These are phyloP conservation scores for Pneumocystis jirovecii DNA, from an alignment of 1,139 yeast species.

Conservation along the genomic window DNA sequence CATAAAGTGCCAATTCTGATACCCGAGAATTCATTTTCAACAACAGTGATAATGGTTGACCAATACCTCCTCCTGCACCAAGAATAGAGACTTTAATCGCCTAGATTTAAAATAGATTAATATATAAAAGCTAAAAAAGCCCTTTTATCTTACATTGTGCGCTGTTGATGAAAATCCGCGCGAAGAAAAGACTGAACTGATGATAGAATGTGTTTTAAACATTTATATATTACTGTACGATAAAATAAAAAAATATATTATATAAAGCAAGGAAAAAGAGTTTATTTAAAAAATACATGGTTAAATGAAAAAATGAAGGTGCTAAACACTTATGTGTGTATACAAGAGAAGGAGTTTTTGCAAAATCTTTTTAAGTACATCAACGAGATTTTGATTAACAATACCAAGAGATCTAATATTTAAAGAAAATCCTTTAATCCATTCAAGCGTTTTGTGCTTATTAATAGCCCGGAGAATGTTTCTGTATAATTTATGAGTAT, in stretches of 20 bases:
- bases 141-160: not conserved
- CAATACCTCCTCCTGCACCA: slow-evolving; percentile 58
- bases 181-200: not conserved
- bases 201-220: not conserved
- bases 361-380: not conserved
- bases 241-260: not conserved
- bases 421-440: not conserved
- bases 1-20: slow-evolving; percentile 73
- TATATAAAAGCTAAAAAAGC: not conserved
- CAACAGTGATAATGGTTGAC: slow-evolving; percentile 88
- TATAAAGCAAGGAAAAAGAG: not conserved
- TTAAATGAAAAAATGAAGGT: not conserved
- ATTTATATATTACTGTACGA: not conserved
- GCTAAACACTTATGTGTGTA: too few species aligned
- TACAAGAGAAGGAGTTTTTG: too few species aligned
- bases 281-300: too few species aligned
- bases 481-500: not conserved
- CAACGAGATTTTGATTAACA: not conserved
- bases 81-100: slow-evolving; percentile 24
- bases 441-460: not conserved
- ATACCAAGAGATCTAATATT: not conserved
- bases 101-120: not conserved
- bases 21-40: slow-evolving; percentile 78
- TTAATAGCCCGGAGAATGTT: not conserved
- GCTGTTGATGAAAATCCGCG: not conserved